Evolutionary conservation across 164 flowering plant genomes (phyloP).

Genomic region (Annona squamosa): DNA sequence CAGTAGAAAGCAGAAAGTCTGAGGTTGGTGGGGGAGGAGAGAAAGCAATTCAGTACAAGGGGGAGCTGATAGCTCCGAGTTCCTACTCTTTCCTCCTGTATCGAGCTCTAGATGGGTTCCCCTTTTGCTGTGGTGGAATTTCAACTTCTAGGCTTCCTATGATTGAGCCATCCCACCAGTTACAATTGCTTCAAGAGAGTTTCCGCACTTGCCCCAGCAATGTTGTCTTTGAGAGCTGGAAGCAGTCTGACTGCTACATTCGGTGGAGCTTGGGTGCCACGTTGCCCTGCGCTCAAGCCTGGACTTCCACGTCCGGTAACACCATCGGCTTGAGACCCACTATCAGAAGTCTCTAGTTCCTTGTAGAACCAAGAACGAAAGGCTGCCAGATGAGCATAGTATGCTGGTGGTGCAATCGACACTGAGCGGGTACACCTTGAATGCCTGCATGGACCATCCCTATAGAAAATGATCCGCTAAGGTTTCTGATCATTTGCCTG

Average conservation of each 20-base stretch:
- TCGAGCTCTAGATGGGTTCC: too few relatives aligned
- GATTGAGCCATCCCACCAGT: too few relatives aligned
- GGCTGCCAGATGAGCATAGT: slow-evolving; percentile 76
- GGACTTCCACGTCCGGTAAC: slow-evolving; percentile 34
- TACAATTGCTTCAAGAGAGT: too few relatives aligned
- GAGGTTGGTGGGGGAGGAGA: too few relatives aligned
- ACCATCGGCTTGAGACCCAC: slow-evolving; percentile 58
- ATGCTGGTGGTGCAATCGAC: slow-evolving; percentile 80
- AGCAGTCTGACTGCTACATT: slow-evolving; percentile 55
- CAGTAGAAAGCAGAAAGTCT: too few relatives aligned
- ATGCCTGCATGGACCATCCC: slow-evolving; percentile 42
- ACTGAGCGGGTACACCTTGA: slow-evolving; percentile 81
- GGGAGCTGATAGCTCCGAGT: too few relatives aligned
- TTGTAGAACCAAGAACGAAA: slow-evolving; percentile 70
- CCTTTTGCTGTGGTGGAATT: too few relatives aligned
- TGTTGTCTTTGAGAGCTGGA: slow-evolving; percentile 65
- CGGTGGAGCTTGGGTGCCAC: slow-evolving; percentile 38
- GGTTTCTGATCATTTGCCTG: slow-evolving; percentile 91
- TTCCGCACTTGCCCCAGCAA: slow-evolving; percentile 29
- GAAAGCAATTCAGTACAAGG: too few relatives aligned
- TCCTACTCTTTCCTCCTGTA: too few relatives aligned
- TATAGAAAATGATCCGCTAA: slow-evolving; percentile 77
- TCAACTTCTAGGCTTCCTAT: too few relatives aligned
- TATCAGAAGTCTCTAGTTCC: slow-evolving; percentile 74
- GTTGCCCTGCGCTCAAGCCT: slow-evolving; percentile 22